Evolutionary conservation across 495 filamentous ascomycete species (phyloP), one percentile per base, ranked within the genome.

Genomic region (Monascus purpureus): DNA sequence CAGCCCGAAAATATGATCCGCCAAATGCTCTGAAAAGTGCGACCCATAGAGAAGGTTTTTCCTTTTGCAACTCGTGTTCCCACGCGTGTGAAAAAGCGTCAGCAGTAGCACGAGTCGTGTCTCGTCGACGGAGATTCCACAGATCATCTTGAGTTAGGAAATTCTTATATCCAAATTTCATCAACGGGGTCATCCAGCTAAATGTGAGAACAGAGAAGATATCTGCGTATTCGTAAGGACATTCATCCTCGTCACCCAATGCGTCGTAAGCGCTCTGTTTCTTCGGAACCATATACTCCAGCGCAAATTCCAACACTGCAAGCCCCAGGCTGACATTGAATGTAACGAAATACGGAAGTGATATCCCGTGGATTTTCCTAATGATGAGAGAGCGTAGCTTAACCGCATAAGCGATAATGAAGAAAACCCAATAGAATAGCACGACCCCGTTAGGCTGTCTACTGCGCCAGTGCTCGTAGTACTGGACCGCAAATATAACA

Each of bases 181-280:
- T 99, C 72, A 96, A 57, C 11, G 88, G 85, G 0, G 92, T 99
- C 84, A 99, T 94, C 92, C 92, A 99, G 35, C 81, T 73, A 51
- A 99, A 99, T 7, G 88, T 93, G 18, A 99, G 71, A 24, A 82
- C 73, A 7, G 88, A 94, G 58, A 96, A 96, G 28, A 96, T 67
- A 33, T 87, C 84, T 14, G 92, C 86, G 58, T 93, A 92, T 61
- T 96, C 87, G 20, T 79, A 76, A 0, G 92, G 92, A 43, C 90
- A 96, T 60, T 95, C 87, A 36, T 86, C 82, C 35, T 83, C 75
- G 33, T 90, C 83, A n/a, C 78, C 75, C 35, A 96, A 51, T 2
- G 73, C 80, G 47, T 85, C 76, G 52, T 96, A 99, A 7, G 69
- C 69, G 39, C 77, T 83, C 39, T 78, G 65, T 47, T 77, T 80